Evolutionary conservation across 208 protist genomes (phyloP), one percentile per base, ranked within the genome.

Genomic region (Leishmania martiniquensis): DNA sequence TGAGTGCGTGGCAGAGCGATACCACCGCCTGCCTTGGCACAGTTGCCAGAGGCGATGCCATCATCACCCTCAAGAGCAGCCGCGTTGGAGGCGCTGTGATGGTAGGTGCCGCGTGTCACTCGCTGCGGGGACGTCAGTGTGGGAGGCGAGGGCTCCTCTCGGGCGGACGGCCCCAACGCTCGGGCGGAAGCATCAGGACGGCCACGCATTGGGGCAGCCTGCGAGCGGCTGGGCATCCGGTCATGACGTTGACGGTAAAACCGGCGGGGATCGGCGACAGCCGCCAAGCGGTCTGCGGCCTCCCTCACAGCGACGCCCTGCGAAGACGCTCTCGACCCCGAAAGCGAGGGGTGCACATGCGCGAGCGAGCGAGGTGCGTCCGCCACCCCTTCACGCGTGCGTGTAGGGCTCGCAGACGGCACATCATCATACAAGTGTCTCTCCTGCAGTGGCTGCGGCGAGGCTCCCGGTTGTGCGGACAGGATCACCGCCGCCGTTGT

Each of bases 201-300:
- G 0, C 39, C 39, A 15, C 20, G 44, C 37, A 44, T 17, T n/a
- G 37, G 17, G 44, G 32, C 63, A 13, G n/a, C 42, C 9, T 68
- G 37, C 4, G 29, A 72, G 29, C 13, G 13, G 15, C 68, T 20
- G 2, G 63, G 22, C 17, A 68, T 32, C 39, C 37, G 10, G 22
- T n/a, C 29, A 34, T 72, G 45, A n/a, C 4, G 25, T 2, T 63
- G 37, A 4, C 49, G 25, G 1, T 22, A 39, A 15, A 4, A 66
- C 42, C 72, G 57, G n/a, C 25, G 72, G 17, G 72, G 42, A 37
- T 76, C 72, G 17, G 72, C 72, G 37, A 66, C 57, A 54, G 57
- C 39, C 32, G 57, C 45, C n/a, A 67, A 63, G 42, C 17, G 72
- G 25, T n/a, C 45, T 39, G 55, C 59, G 4, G 51, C 57, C 15